Conservation (phyloP, 2,329 filamentous ascomycete species). For the Escovopsis sp. region DNA sequence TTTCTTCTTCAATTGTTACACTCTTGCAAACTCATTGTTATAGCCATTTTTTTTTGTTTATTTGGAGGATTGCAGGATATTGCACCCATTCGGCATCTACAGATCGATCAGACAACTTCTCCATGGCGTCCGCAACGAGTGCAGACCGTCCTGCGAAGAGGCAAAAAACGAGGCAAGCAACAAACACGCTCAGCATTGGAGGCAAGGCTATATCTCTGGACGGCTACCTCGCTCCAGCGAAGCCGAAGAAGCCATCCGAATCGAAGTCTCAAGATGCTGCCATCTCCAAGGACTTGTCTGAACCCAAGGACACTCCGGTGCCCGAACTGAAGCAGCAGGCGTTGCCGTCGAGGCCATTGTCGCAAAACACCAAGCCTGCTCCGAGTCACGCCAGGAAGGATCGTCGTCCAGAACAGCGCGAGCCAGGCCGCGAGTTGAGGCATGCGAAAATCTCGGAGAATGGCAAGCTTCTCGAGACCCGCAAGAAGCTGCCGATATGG, state of each 20-base stretch:
- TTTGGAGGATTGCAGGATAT: too few species aligned
- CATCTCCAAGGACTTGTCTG: neutral
- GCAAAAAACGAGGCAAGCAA: constrained; percentile 18
- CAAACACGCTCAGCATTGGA: constrained; percentile 29
- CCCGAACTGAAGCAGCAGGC: neutral
- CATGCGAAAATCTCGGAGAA: constrained; percentile 14
- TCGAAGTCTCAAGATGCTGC: constrained; percentile 11
- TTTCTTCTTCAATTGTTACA: too few species aligned
- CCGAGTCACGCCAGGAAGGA: neutral
- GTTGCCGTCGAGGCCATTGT: neutral
- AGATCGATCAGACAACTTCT: too few species aligned
- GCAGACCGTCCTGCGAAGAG: constrained; percentile 20
- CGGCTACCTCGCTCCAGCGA: constrained; percentile 29
- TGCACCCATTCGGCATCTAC: too few species aligned
- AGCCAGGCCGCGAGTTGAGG: constrained; percentile 1
- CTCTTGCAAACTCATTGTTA: too few species aligned
- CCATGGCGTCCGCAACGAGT: constrained; percentile 14
- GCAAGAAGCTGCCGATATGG: constrained; percentile 71
- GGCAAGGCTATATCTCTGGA: constrained; percentile 34
- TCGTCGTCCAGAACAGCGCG: neutral
- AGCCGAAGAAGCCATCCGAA: constrained; percentile 15
- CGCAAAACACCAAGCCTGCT: neutral
- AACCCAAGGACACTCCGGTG: neutral
- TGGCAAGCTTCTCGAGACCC: constrained; percentile 25
- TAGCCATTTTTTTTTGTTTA: too few species aligned